phyloP scores from a whole-genome alignment of 2,329 filamentous ascomycete genomes.

The Neofusicoccum kwambonambiense region DNA sequence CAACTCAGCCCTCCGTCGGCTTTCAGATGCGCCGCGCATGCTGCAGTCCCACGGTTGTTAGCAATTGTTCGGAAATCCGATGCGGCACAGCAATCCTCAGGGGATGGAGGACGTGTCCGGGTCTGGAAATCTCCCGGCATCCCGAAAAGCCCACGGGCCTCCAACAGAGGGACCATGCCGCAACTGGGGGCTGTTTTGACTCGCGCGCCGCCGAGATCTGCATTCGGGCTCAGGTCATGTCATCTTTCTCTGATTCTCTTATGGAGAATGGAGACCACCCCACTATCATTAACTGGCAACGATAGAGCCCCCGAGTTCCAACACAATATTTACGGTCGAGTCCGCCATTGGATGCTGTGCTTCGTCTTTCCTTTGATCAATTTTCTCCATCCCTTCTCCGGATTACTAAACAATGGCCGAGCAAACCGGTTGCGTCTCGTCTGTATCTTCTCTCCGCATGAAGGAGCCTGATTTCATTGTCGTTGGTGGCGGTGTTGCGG shows the following conservation, averaged over 20 bases:
- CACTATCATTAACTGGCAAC: not conserved
- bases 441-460: not conserved
- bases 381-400: not conserved
- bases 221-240: too few species aligned
- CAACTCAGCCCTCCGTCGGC: too few species aligned
- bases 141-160: not conserved
- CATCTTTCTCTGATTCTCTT: not conserved
- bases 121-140: not conserved
- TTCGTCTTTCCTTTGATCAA: not conserved
- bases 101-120: not conserved
- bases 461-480: slow-evolving; percentile 19
- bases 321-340: not conserved
- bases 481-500: slow-evolving; percentile 22
- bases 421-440: not conserved
- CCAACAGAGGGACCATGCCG: not conserved
- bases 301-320: not conserved
- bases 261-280: not conserved
- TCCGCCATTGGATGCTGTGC: too few species aligned
- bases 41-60: too few species aligned
- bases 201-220: too few species aligned
- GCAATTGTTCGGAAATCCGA: not conserved
- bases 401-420: not conserved
- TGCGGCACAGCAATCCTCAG: not conserved
- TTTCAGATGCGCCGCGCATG: too few species aligned
- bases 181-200: not conserved